Evolutionary conservation across 2,329 filamentous ascomycete species (phyloP).

Genomic region (Fusarium oxysporum): DNA sequence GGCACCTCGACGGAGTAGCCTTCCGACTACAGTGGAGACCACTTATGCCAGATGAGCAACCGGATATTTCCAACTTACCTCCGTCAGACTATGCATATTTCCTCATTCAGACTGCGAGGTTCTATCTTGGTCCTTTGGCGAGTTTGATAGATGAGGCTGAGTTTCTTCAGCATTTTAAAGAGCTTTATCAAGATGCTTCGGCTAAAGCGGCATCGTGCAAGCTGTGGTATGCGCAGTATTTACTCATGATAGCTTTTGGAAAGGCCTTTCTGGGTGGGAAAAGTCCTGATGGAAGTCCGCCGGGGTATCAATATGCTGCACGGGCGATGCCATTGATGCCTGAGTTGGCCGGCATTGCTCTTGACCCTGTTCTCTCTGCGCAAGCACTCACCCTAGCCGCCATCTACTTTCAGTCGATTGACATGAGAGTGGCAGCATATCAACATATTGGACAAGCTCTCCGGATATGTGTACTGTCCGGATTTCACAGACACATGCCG

Average conservation of each 20-base stretch:
- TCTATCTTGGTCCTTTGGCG: constrained; percentile 35
- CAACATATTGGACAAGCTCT: constrained; percentile 52
- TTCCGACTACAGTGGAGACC: constrained; percentile 41
- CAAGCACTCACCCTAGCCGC: constrained; percentile 52
- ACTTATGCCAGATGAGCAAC: constrained; percentile 34
- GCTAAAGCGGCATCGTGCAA: constrained; percentile 29
- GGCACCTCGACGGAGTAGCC: constrained; percentile 44
- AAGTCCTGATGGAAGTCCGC: constrained; percentile 45
- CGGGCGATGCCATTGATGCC: constrained; percentile 55
- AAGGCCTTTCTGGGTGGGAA: constrained; percentile 47
- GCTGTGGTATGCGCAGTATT: constrained; percentile 50
- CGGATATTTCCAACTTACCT: constrained; percentile 37
- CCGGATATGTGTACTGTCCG: constrained; percentile 49
- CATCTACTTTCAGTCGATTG: constrained; percentile 55
- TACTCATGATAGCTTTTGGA: constrained; percentile 49
- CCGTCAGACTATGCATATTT: constrained; percentile 43
- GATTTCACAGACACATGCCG: constrained; percentile 46
- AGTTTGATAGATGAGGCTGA: constrained; percentile 37
- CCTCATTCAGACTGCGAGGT: constrained; percentile 40
- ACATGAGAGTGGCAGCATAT: constrained; percentile 54
- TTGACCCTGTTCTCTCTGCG: constrained; percentile 33
- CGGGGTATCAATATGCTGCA: constrained; percentile 53
- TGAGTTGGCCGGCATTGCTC: constrained; percentile 45
- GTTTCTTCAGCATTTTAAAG: constrained; percentile 35
- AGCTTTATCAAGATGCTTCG: constrained; percentile 39